Base-by-base conservation (phyloP, 257 asterid genomes). In the Nicotiana attenuata region DNA sequence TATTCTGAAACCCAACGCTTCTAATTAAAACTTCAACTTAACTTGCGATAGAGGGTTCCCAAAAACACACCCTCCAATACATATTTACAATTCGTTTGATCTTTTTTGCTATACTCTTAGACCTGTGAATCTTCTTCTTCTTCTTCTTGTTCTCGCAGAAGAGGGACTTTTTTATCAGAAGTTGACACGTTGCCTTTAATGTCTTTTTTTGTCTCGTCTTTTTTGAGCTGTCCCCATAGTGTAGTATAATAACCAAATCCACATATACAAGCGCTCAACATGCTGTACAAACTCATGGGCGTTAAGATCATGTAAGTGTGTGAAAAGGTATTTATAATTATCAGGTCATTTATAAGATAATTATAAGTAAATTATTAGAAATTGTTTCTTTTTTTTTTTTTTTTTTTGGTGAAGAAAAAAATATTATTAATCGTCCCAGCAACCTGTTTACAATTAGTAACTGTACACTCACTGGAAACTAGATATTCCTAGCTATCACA, bases 211-310 rank as follows among this genome's bases (percentile, higher is more conserved):
- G 16, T 65, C 38, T 83, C 89, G 0, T 83, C 89, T 22, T 86
- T 89, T 80, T 82, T 88, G 7, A 88, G 77, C 35, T 89, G 92
- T 60, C 91, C 96, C 93, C 93, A 90, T 22, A 92, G 77, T 26
- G 82, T 77, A 26, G 93, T 88, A 87, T 88, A 90, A 85, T 90
- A 91, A 17, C 97, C 97, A 85, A 85, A 73, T 29, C 96, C 96
- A 79, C 94, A 90, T 20, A 89, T 65, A 85, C 89, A 87, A 45
- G 94, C 96, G 78, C 92, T 91, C 89, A 90, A 75, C 92, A 93
- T 93, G 88, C 97, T 92, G 85, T 41, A 41, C 47, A 41, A 41
- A 41, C 1, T 41, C 11, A 41, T 41, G 47, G 47, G 47, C 47
- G 11, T 41, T 8, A 41, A 41, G 3, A 41, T 41, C 47, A 0